Percentiles rank a stretch among this genome's conserved stretches.
Evolutionary conservation across 345 rosid species (phyloP).

Genomic region (Camelina sativa): DNA sequence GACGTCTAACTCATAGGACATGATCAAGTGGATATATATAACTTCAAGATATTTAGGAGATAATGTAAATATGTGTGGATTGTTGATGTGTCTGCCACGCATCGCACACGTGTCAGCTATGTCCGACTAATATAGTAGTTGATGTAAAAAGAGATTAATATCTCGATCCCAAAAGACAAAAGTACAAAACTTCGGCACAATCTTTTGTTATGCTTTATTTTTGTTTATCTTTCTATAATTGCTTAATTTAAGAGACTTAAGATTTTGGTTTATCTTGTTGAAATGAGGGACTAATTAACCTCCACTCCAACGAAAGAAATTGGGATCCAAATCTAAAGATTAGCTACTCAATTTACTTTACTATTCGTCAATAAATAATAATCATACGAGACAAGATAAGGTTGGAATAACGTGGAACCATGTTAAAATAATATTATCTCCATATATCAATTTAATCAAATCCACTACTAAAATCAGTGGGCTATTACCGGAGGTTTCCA

Average conservation of each 20-base stretch:
- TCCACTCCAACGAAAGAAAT: slow-evolving; percentile 1
- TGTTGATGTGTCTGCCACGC: slow-evolving; percentile 31
- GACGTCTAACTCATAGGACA: slow-evolving; percentile 3
- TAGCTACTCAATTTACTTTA: neutral
- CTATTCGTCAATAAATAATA: neutral
- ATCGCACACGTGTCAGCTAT: slow-evolving; percentile 22
- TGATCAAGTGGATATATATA: slow-evolving; percentile 2
- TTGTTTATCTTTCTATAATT: neutral
- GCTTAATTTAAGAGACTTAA: neutral
- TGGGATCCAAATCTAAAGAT: neutral
- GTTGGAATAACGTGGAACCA: neutral
- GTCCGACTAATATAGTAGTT: neutral
- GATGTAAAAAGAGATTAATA: neutral
- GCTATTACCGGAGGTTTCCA: slow-evolving; percentile 17
- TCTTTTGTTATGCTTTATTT: neutral
- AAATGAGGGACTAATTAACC: neutral
- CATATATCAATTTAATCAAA: neutral
- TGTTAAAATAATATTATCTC: neutral
- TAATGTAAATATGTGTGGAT: slow-evolving; percentile 2
- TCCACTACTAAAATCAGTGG: slow-evolving; percentile 35
- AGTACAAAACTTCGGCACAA: slow-evolving; percentile 13
- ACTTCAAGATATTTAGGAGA: neutral
- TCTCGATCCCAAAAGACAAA: slow-evolving; percentile 14
- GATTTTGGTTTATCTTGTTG: neutral
- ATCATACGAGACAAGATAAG: slow-evolving; percentile 24